Base-by-base conservation (phyloP, 2,329 filamentous ascomycete genomes). In the Venturiaceae sp. region DNA sequence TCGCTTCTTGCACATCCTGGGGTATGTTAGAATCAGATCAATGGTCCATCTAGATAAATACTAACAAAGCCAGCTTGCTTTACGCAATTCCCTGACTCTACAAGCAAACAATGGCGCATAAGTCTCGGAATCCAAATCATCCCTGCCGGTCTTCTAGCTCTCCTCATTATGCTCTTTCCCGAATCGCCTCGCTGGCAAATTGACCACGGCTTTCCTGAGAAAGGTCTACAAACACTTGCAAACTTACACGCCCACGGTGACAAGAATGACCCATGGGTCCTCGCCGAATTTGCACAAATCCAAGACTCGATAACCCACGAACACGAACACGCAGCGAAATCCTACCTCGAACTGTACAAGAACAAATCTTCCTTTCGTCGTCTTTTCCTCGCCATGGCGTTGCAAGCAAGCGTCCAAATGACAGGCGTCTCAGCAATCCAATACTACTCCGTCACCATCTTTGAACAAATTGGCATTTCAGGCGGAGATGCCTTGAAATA, bases 381-480 rank as follows among this genome's bases (percentile, higher is more conserved):
- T 16, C 76, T 91, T 5, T 84, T 90, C 68, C 76, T 91, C 9
- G 85, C 84, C 34, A 83, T 80, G 64, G 78, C 86, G 1, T 73
- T 90, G 1, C 88, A 91, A 68, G 87, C 84, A 0, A 83, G 82
- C 0, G 77, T 85, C 2, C 88, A 91, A 68, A 89, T 92, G 85
- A 91, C 87, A 0, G 88, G 87, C 63, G 85, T 87, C 0, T 82
- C 79, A 1, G 84, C 85, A 1, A 88, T 88, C 61, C 85, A 88
- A 72, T 91, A 90, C 71, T 90, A 86, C 71, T 85, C 83, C 0
- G 80, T 86, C 19, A 70, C 67, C 2, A 88, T 89, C 63, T 90
- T 87, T 70, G 73, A 71, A 1, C 80, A 87, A 67, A 88, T 89
- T 63, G 86, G 87, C 30, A 90, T 91, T 63, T 68, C 72, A 0